These are phyloP conservation scores for Bruguiera sexangula DNA, from an alignment of 345 rosid species.

Conservation along the genomic window DNA sequence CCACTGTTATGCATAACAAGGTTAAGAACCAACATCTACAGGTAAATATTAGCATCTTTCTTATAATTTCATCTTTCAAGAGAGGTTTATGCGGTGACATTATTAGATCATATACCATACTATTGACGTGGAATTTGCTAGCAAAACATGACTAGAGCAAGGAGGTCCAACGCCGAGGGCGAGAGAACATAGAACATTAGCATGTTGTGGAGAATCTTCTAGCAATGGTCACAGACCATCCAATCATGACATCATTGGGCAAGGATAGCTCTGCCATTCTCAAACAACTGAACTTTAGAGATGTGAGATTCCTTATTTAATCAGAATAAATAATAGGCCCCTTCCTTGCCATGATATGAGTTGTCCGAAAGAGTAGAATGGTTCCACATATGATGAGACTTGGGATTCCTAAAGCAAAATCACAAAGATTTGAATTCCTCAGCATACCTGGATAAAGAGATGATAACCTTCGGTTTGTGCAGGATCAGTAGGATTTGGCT, in stretches of 20 bases:
- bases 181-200: no score
- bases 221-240: neutral
- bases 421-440: neutral
- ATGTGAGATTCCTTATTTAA: no score
- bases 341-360: neutral
- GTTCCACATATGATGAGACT: neutral
- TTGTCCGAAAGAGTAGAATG: neutral
- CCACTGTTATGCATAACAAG: neutral
- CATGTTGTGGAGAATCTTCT: neutral
- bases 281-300: no score
- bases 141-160: neutral
- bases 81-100: neutral
- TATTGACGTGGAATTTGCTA: neutral
- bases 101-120: neutral
- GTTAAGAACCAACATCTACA: neutral
- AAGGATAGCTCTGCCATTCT: neutral
- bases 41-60: neutral
- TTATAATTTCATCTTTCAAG: neutral
- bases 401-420: no score
- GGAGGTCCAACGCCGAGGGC: neutral
- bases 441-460: constrained; percentile 28
- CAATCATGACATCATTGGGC: neutral
- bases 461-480: constrained; percentile 35
- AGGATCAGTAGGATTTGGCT: constrained; percentile 33
- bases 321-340: no score